Evolutionary conservation across 2,329 filamentous ascomycete species (phyloP).

Genomic region (Cladorrhinum sp.): DNA sequence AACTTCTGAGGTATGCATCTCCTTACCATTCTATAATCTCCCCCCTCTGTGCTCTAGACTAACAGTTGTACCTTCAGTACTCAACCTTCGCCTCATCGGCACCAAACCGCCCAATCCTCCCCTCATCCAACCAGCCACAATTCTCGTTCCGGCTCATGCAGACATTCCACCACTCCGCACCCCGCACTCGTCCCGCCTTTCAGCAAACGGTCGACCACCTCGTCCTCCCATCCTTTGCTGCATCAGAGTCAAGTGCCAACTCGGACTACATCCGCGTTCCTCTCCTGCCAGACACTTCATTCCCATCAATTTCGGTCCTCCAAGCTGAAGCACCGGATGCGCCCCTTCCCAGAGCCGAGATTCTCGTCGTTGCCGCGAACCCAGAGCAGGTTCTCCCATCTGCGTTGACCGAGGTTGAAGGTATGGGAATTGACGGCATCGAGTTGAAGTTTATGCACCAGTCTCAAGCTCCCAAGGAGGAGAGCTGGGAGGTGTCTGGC

Average conservation of each 20-base stretch:
- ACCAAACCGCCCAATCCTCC: slow-evolving; percentile 44
- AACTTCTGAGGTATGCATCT: neutral
- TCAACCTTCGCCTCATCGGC: slow-evolving; percentile 43
- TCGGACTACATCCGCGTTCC: slow-evolving; percentile 52
- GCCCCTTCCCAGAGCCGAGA: slow-evolving; percentile 43
- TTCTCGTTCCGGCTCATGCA: slow-evolving; percentile 60
- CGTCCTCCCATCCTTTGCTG: slow-evolving; percentile 46
- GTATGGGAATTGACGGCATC: slow-evolving; percentile 54
- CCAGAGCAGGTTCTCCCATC: slow-evolving; percentile 51
- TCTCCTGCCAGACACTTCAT: slow-evolving; percentile 55
- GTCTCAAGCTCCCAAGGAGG: slow-evolving; percentile 20
- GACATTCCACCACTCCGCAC: slow-evolving; percentile 53
- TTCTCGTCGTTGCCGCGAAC: slow-evolving; percentile 55
- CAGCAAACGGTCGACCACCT: slow-evolving; percentile 49
- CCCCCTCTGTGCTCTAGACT: neutral
- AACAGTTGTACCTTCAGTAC: slow-evolving; percentile 24
- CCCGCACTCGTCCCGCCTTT: slow-evolving; percentile 35
- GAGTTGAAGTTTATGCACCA: slow-evolving; percentile 53
- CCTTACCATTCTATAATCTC: slow-evolving; percentile 33
- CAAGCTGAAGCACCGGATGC: slow-evolving; percentile 42
- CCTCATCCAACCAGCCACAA: slow-evolving; percentile 35
- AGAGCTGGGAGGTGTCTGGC: slow-evolving; percentile 31
- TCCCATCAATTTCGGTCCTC: slow-evolving; percentile 40
- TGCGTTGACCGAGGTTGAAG: slow-evolving; percentile 56
- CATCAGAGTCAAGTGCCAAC: slow-evolving; percentile 28